Percentiles rank a stretch among this genome's conserved stretches.
phyloP scores from a whole-genome alignment of 805 yeast species.

The Candida palmyrensis region DNA sequence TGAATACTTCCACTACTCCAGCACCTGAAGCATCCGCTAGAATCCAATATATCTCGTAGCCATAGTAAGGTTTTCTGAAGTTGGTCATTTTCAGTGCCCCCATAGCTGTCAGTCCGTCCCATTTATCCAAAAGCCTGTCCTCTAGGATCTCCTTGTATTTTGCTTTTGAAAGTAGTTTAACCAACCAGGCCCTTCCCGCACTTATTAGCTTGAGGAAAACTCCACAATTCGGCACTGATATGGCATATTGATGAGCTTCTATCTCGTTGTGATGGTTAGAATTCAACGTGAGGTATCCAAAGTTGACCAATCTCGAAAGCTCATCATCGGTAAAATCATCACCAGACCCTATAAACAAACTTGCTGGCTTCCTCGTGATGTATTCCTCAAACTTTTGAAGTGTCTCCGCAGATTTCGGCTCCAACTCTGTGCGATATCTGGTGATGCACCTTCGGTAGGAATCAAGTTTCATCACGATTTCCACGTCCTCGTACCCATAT shows the following conservation, averaged over 20 bases:
- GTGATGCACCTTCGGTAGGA: slow-evolving; percentile 13
- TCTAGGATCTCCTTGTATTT: slow-evolving; percentile 42
- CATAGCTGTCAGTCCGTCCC: slow-evolving; percentile 32
- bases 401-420: slow-evolving; percentile 8
- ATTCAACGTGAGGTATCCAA: slow-evolving; percentile 42
- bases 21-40: slow-evolving; percentile 48
- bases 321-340: slow-evolving; percentile 20
- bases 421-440: too few relatives aligned
- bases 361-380: slow-evolving; percentile 19
- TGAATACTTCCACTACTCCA: slow-evolving; percentile 48
- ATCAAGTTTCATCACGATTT: slow-evolving; percentile 25
- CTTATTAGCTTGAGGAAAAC: slow-evolving; percentile 40
- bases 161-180: slow-evolving; percentile 28
- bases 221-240: slow-evolving; percentile 50
- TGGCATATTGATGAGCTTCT: slow-evolving; percentile 32
- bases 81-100: slow-evolving; percentile 26
- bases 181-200: slow-evolving; percentile 41
- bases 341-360: slow-evolving; percentile 20
- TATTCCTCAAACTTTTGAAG: slow-evolving; percentile 18
- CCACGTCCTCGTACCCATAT: slow-evolving; percentile 41
- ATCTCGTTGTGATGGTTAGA: slow-evolving; percentile 40
- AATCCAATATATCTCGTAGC: slow-evolving; percentile 45
- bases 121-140: slow-evolving; percentile 35
- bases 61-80: slow-evolving; percentile 45
- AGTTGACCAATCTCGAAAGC: slow-evolving; percentile 27